Percentiles rank a stretch among this genome's conserved stretches.
Conservation (phyloP, 805 yeast species). For the Kluyveromyces nonfermentans region DNA sequence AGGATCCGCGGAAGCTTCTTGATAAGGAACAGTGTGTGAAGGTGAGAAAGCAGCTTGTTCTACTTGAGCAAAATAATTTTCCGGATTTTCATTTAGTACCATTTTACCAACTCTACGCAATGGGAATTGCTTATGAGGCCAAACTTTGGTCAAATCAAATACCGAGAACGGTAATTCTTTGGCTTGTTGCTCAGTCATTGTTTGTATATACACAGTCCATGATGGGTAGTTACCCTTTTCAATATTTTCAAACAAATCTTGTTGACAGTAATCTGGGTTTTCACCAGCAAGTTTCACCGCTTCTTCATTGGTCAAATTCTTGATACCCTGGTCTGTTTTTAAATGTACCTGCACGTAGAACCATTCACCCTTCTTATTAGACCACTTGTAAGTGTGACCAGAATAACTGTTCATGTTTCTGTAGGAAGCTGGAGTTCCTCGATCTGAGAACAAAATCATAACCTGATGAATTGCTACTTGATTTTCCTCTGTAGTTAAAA, state of each 20-base stretch:
- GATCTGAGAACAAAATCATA: constrained; percentile 47
- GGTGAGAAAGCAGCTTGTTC: constrained; percentile 85
- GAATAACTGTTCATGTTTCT: constrained; percentile 57
- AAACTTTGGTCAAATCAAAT: constrained; percentile 82
- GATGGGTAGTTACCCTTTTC: constrained; percentile 70
- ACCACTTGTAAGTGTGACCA: constrained; percentile 57
- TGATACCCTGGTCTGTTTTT: constrained; percentile 44
- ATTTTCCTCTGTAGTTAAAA: constrained; percentile 48
- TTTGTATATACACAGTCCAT: constrained; percentile 79
- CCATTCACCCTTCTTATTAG: constrained; percentile 44
- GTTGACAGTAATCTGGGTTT: constrained; percentile 75
- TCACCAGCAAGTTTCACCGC: constrained; percentile 60
- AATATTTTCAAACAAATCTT: constrained; percentile 71
- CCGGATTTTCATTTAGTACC: constrained; percentile 72
- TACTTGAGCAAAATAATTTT: constrained; percentile 78
- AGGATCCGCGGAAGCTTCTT: constrained; percentile 77
- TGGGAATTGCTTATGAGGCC: constrained; percentile 87
- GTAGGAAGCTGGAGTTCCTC: constrained; percentile 50
- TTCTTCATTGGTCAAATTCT: constrained; percentile 50
- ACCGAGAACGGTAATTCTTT: constrained; percentile 68
- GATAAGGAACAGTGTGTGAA: constrained; percentile 74
- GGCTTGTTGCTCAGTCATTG: constrained; percentile 79
- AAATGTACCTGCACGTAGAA: constrained; percentile 52
- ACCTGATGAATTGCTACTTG: constrained; percentile 76
- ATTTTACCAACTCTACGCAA: constrained; percentile 77